Base-by-base conservation (phyloP, 441 rosid genomes). In the Pelargonium cotyledonis region DNA sequence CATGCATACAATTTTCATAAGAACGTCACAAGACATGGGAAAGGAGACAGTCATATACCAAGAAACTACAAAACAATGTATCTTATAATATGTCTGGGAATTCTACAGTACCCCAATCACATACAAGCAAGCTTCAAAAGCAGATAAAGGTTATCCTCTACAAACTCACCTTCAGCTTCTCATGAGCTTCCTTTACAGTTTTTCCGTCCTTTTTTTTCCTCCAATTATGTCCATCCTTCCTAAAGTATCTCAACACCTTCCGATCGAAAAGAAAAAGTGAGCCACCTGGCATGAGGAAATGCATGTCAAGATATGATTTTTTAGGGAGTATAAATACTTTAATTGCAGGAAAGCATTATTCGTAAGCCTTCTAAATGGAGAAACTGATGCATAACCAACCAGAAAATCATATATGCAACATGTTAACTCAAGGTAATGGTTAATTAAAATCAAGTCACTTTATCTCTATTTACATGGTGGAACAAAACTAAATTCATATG, bases 171-270 rank as follows among this genome's bases (percentile, higher is more conserved):
- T 75, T 75, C 47, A 75, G 73, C 70, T 75, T 75, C 70, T 75
- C 78, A 40, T 70, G 78, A 16, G 78, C 78, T 66, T 75, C 78
- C 67, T 75, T 75, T 61, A 75, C 73, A 23, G 78, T 75, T 62
- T 75, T 75, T 29, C 78, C 78, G 61, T 75, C 78, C 51, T 63
- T 70, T 26, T 75, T 75, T 66, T 75, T 75, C 67, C 78, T 75
- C 78, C 78, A 75, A 55, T 75, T 75, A 51, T 75, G 73, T 64
- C 74, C 78, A 75, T 75, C 78, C 66, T 75, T 70, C 70, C 74
- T 75, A 61, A 75, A 75, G 73, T 70, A 75, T 67, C 74, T 70
- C 66, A 75, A 65, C 62, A 70, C 73, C 67, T 75, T 75, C 64
- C 73, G 73, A 60, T 75, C 73, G 66, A 75, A 75, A n/a, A 75